Base-by-base conservation (phyloP, 306 rosid species). In the Cucumis sativus region DNA sequence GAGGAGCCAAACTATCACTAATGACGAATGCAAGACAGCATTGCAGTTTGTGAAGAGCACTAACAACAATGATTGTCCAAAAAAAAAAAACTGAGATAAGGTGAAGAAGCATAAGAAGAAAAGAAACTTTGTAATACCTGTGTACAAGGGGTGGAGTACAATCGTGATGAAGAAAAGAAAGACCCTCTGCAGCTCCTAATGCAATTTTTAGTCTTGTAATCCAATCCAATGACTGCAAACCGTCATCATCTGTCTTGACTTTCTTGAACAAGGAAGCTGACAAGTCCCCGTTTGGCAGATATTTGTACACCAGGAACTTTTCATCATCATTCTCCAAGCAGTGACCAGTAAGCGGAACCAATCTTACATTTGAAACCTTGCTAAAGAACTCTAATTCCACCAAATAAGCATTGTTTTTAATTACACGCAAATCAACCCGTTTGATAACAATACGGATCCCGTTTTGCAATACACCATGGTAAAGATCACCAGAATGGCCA, bases 131-230 rank as follows among this genome's bases (percentile, higher is more conserved):
- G 52, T 77, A 40, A 68, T 90, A 92, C 99, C 97, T 95, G 87
- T 95, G 99, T 75, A 92, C 97, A 40, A 86, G 80, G 23, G 99
- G 96, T 6, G 96, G 99, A 88, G 77, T 67, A 79, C 92, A 90
- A 74, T 90, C 96, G 80, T 95, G 96, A 88, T 95, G 97, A 80
- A 95, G 88, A 84, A 88, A 88, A 11, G 89, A 84, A 33, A 95
- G 86, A 58, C 92, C 96, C 88, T 95, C 99, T 4, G 99, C 97
- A 17, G 87, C 90, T 80, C 99, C 99, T 52, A 87, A 86, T 56
- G 99, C 96, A 75, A 95, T 92, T 87, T 95, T 95, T 69, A 95
- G 85, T 82, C 99, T 95, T 41, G 97, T 95, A 78, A 92, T 92
- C 97, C 97, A 95, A 86, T 95, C 99, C 86, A 92, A 80, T n/a